Evolutionary conservation across 2,329 filamentous ascomycete genomes (phyloP), one percentile per base, ranked within the genome.

Genomic region (Cladosporium sp.): DNA sequence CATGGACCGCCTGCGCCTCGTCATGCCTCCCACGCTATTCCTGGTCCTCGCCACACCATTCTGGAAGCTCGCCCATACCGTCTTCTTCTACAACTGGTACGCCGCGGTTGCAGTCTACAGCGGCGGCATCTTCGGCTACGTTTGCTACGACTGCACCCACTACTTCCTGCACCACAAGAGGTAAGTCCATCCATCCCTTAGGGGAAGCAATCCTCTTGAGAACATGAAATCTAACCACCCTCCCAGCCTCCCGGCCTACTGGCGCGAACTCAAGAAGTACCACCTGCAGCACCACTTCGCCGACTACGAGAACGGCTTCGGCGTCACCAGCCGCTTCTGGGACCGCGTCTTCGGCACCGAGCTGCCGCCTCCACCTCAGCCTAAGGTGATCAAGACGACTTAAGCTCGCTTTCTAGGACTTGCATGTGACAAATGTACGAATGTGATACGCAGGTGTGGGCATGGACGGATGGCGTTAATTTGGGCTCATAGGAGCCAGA

Each of bases 141-240:
- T 97, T 68, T 93, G 91, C 83, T 99, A 99, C 81, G 95, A 99
- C 78, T 75, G 97, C 82, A 99, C 95, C 1, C 95, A 99, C 79
- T 99, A 98, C 84, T 99, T 99, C 85, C 86, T 99, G 46, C 95
- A 99, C 79, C 95, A 99, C 82, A 88, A 91, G 80, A 96, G 92
- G 85, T 88, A 77, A 78, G 85, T 83, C 37, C 14, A 5, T 14
- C n/a, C 16, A 29, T n/a, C 10, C 5, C 18, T 3, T 7, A 35
- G 21, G 16, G 26, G 16, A 8, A 28, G 11, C 2, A 8, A 33
- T 2, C 2, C 31, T 10, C 31, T 33, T 11, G 8, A 28, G 29
- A 18, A 12, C 5, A 66, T 49, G 66, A 70, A 59, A 72, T 61
- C 12, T 58, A 37, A n/a, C 23, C 14, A 40, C 35, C 60, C 1